Evolutionary conservation across 352 stramenopile genomes (phyloP), one percentile per base, ranked within the genome.

Genomic region (Phytopythium mirpurense): DNA sequence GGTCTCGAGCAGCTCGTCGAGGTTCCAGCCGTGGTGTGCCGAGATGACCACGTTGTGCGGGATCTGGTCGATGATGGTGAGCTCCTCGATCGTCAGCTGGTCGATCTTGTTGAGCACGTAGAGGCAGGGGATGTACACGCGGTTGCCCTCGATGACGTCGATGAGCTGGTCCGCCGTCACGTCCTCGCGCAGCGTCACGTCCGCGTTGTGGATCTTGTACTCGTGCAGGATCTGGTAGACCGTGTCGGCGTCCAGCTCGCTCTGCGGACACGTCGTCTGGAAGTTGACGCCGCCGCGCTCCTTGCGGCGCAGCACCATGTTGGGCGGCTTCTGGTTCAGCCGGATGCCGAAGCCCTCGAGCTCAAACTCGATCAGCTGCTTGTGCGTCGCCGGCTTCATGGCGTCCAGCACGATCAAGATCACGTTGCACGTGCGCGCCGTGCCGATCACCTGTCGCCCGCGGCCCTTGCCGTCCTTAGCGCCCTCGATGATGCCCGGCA

Each of bases 71-170:
- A 99, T 93, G 68, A 98, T 98, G 56, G 98, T 97, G 1, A 99
- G 82, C 75, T 99, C 96, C 71, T 99, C 94, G 72, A 99, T 98
- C 23, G 94, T 97, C 26, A 99, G 86, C 67, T 98, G 81, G 69
- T 99, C 97, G 64, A 99, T 99, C 78, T 99, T 99, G 81, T 99
- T 99, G 56, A 99, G 93, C 51, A 99, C 93, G 78, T 99, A 99
- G 15, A 99, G 71, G 47, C 86, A 96, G 37, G 96, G 96, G 61
- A 99, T 99, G 77, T 99, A 99, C 21, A 97, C 83, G 52, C 96
- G 83, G 74, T 99, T 99, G 51, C 95, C 95, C 71, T 99, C 96
- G 55, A 99, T 98, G 29, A 98, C 95, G 67, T 99, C 97, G 70
- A 99, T 98, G 48, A 99, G 88, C 66, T 99, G 92, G 81, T 99